Evolutionary conservation across 164 flowering plant genomes (phyloP).

Genomic region (Amborella trichopoda): DNA sequence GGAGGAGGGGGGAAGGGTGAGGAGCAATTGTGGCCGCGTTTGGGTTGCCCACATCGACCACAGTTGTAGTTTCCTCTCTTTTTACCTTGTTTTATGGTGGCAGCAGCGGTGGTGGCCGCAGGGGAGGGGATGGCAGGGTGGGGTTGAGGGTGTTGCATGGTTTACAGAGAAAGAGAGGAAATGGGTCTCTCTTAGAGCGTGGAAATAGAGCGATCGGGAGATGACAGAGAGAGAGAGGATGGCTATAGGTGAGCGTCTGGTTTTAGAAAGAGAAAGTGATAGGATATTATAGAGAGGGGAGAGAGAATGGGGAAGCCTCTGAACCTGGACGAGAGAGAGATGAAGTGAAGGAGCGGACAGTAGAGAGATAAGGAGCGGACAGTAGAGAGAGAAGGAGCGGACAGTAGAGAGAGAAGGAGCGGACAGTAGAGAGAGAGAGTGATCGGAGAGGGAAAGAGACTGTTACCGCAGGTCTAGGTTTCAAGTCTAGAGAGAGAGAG

Average conservation of each 20-base stretch:
- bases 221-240: neutral
- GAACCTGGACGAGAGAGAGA: too few species aligned
- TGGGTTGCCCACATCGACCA: constrained; percentile 84
- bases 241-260: too few species aligned
- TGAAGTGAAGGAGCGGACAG: neutral
- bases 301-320: too few species aligned
- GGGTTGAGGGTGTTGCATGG: constrained; percentile 10
- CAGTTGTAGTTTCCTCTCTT: constrained; percentile 84
- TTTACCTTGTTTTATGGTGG: constrained; percentile 28
- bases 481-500: constrained; percentile 1
- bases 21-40: constrained; percentile 71
- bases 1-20: constrained; percentile 7
- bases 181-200: neutral
- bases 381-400: neutral
- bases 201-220: neutral
- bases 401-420: too few species aligned
- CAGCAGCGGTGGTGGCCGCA: constrained; percentile 6
- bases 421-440: constrained; percentile 2
- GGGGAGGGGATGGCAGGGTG: constrained; percentile 22
- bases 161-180: constrained; percentile 1
- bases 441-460: constrained; percentile 2
- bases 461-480: neutral
- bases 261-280: too few species aligned
- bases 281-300: too few species aligned
- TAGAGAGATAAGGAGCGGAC: neutral